Evolutionary conservation across 352 stramenopile genomes (phyloP).

Genomic region (Globisporangium alternatum): DNA sequence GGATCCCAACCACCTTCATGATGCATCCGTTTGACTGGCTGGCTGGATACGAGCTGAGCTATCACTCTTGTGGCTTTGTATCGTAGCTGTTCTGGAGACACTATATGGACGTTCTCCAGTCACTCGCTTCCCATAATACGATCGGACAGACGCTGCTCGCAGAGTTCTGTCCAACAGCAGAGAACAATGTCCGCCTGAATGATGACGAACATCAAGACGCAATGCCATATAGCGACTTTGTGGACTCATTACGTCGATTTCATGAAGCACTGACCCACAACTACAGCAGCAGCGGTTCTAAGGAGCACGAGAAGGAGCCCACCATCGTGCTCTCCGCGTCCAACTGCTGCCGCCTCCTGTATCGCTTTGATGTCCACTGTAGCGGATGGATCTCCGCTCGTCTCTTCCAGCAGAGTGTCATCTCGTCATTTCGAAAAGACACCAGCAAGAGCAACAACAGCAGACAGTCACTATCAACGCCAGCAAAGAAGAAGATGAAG

Average conservation of each 20-base stretch:
- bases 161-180: background rate
- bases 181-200: background rate
- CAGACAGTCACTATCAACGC: background rate
- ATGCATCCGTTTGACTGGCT: too few species aligned
- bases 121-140: background rate
- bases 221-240: constrained; percentile 25
- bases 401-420: constrained; percentile 18
- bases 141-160: constrained; percentile 1
- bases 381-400: constrained; percentile 23
- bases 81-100: constrained; percentile 18
- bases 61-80: background rate
- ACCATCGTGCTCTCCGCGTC: constrained; percentile 3
- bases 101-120: constrained; percentile 9
- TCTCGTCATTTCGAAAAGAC: constrained; percentile 14
- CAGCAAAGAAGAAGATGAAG: background rate
- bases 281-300: background rate
- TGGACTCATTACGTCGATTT: constrained; percentile 21
- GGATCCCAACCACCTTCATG: background rate
- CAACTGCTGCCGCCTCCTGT: constrained; percentile 37
- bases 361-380: constrained; percentile 35
- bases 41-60: background rate
- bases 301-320: background rate
- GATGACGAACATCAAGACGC: background rate
- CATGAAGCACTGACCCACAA: constrained; percentile 15
- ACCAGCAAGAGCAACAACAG: background rate